Base-by-base conservation (phyloP, 2,329 filamentous ascomycete species). In the Taxawa tesnikishii region DNA sequence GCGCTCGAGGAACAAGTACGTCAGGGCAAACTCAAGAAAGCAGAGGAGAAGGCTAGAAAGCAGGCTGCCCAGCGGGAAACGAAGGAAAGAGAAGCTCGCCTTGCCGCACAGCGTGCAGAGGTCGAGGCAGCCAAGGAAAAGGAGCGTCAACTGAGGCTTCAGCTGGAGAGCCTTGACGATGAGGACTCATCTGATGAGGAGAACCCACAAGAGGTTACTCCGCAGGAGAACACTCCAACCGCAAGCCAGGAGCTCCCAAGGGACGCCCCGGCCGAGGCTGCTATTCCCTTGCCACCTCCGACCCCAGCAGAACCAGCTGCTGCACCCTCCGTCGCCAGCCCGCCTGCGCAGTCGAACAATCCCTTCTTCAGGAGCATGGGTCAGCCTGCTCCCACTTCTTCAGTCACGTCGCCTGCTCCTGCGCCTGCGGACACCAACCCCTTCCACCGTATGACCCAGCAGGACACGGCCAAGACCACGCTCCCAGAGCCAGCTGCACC, bases 1-100 rank as follows among this genome's bases (percentile, higher is more conserved):
- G 85, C 84, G 11, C 72, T 98, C 6, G 87, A 98, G 57, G 85
- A 96, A 53, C 85, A 94, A 56, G 85, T 96, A 32, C 79, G 78
- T 41, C 83, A 87, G 51, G 84, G 87, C 48, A 98, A 96, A 63
- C 62, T 96, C 32, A 88, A 84, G 67, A 96, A 94, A 59, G 82
- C 92, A 44, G 90, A 98, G 55, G 90, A 94, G 61, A 94, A 93
- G 66, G 83, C 79, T 41, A 79, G 73, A 46, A 90, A 85, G 65
- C 87, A 94, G 62, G 88, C 84, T 14, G 85, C 85, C 7, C 68
- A 82, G 49, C 81, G 80, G 30, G 83, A 90, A 44, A 75, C 85
- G 6, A 88, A 84, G 56, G 83, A 94, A 47, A 87, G 92, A 53
- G 88, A 96, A 54, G 67, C 76, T 32, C 79, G 81, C 53, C 65